Conservation (phyloP, 352 stramenopile species). For the Stephanocyclus meneghinianus region DNA sequence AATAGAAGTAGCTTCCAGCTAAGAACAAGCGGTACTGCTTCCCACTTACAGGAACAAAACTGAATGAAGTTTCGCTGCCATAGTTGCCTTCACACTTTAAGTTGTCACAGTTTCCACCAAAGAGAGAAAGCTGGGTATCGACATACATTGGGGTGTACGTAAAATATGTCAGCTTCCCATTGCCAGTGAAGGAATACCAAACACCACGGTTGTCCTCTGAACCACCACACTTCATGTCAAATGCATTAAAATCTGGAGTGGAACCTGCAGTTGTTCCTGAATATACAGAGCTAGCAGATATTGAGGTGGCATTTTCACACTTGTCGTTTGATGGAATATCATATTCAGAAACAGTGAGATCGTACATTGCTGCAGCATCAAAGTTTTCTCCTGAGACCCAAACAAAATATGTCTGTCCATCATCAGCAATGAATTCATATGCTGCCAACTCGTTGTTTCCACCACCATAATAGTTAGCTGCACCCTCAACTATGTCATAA, state of each 20-base stretch:
- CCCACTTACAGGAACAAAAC: constrained; percentile 4
- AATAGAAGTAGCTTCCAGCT: constrained; percentile 3
- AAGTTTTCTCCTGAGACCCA: constrained; percentile 14
- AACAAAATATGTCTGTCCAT: constrained; percentile 13
- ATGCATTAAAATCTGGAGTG: constrained; percentile 19
- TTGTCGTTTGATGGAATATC: constrained; percentile 10
- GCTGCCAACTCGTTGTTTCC: not conserved
- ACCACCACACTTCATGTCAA: constrained; percentile 2
- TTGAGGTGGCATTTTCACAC: constrained; percentile 9
- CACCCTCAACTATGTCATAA: not conserved
- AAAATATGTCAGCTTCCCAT: not conserved
- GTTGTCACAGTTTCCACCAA: constrained; percentile 10
- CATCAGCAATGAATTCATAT: constrained; percentile 13
- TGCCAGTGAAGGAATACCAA: constrained; percentile 19
- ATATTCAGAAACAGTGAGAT: constrained; percentile 13
- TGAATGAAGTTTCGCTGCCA: not conserved
- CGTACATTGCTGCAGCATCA: not conserved
- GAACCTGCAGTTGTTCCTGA: constrained; percentile 1
- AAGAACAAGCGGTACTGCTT: constrained; percentile 17
- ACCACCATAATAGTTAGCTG: not conserved
- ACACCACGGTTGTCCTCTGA: not conserved
- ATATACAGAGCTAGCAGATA: not conserved
- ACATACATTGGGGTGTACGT: not conserved
- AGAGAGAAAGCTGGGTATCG: constrained; percentile 19
- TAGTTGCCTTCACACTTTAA: constrained; percentile 17